Conservation (phyloP, 805 yeast species). For the Martiniozyma abietophila region DNA sequence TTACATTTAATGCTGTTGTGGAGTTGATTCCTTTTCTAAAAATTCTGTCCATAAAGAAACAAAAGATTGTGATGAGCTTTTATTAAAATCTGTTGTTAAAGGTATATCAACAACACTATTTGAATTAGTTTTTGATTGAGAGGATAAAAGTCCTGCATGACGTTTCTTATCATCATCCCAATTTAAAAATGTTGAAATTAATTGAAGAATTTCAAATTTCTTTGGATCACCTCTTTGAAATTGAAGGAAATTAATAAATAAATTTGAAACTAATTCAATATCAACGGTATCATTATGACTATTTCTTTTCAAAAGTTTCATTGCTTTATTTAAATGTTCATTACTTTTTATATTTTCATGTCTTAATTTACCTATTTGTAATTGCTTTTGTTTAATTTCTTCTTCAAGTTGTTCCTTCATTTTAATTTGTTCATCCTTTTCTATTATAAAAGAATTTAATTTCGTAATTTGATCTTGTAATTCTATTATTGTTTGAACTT, state of each 20-base stretch:
- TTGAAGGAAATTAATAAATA: conserved; percentile 74
- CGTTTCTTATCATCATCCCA: conserved; percentile 81
- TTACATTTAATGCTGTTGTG: conserved; percentile 9
- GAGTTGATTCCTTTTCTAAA: conserved; percentile 59
- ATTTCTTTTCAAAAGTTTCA: conserved; percentile 72
- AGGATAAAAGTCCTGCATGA: conserved; percentile 58
- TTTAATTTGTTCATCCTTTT: conserved; percentile 16
- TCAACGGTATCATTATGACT: conserved; percentile 73
- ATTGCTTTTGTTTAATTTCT: conserved; percentile 59
- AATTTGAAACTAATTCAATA: conserved; percentile 78
- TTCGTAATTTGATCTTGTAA: conserved; percentile 15
- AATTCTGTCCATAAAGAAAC: conserved; percentile 75
- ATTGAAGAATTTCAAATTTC: conserved; percentile 83
- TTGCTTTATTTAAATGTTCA: conserved; percentile 91
- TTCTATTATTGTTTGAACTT: conserved; percentile 15
- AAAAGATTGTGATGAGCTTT: conserved; percentile 32
- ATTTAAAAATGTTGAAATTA: conserved; percentile 70
- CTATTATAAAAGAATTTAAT: conserved; percentile 8
- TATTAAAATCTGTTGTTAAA: conserved; percentile 15
- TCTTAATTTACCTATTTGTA: conserved; percentile 80
- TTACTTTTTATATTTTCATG: conserved; percentile 91
- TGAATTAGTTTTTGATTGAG: conserved; percentile 18
- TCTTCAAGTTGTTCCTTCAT: conserved; percentile 32
- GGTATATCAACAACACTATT: conserved; percentile 27
- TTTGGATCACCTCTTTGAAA: conserved; percentile 90